Percentiles rank a stretch among this genome's conserved stretches.
phyloP scores from a whole-genome alignment of 805 yeast species.

The Wickerhamomyces bovis region DNA sequence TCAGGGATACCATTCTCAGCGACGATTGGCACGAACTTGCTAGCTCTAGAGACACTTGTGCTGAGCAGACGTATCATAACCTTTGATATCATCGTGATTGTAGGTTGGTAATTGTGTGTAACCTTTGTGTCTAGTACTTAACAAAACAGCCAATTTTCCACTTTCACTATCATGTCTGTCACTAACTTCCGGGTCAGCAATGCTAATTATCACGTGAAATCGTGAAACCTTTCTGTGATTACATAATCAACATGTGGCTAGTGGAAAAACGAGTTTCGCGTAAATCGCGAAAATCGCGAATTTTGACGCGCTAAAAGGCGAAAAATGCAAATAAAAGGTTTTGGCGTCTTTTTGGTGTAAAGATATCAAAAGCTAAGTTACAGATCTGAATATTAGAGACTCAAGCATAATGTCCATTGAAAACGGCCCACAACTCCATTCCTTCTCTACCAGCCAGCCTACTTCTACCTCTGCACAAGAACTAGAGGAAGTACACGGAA shows the following conservation, averaged over 20 bases:
- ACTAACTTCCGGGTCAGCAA: too few relatives aligned
- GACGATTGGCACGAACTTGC: conserved; percentile 43
- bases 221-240: conserved; percentile 4
- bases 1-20: conserved; percentile 65
- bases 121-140: neutral
- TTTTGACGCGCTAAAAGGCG: neutral
- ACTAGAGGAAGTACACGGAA: neutral
- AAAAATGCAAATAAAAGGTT: too few relatives aligned
- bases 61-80: conserved; percentile 7
- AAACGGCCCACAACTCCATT: conserved; percentile 19
- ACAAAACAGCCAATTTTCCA: neutral
- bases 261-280: neutral
- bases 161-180: neutral
- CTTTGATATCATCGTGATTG: conserved; percentile 8
- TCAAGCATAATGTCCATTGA: neutral
- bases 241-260: neutral
- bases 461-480: conserved; percentile 1
- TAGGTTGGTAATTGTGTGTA: neutral
- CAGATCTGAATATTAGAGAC: neutral
- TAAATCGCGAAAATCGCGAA: neutral
- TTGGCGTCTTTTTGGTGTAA: too few relatives aligned
- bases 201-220: conserved; percentile 5
- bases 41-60: conserved; percentile 2
- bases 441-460: conserved; percentile 10
- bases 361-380: neutral